Evolutionary conservation across 2,329 filamentous ascomycete genomes (phyloP).

Genomic region (Bretziella fagacearum): DNA sequence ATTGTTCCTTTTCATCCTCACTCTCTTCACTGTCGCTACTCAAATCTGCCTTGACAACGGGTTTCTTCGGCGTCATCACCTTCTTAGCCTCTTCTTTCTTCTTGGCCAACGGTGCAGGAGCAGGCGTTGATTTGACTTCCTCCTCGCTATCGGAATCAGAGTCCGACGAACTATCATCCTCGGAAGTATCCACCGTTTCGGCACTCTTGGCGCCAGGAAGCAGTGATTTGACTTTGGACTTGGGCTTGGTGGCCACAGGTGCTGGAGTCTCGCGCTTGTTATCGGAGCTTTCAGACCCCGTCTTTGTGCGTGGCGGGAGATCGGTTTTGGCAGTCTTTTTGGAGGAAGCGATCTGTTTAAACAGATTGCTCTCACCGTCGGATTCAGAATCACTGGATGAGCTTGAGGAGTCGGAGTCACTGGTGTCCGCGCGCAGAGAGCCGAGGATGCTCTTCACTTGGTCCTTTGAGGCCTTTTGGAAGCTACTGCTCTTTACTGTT

Average conservation of each 20-base stretch:
- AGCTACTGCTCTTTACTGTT: conserved; percentile 4
- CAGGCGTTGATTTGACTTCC: conserved; percentile 15
- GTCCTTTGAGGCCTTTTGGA: conserved; percentile 16
- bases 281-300: conserved; percentile 3
- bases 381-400: conserved; percentile 21
- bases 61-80: conserved; percentile 15
- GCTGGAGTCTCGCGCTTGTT: conserved; percentile 5
- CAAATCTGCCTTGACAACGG: conserved; percentile 15
- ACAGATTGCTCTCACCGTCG: conserved; percentile 15
- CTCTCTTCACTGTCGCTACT: conserved; percentile 6
- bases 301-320: conserved; percentile 9
- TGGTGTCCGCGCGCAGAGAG: conserved; percentile 13
- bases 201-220: conserved; percentile 3
- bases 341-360: conserved; percentile 14
- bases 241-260: conserved; percentile 5
- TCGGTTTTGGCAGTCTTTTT: conserved; percentile 16
- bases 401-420: conserved; percentile 17
- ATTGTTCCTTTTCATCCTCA: conserved; percentile 15
- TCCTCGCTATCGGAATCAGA: conserved; percentile 18
- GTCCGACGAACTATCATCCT: conserved; percentile 13
- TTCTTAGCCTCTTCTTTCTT: conserved; percentile 12
- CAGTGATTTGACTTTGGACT: conserved; percentile 6
- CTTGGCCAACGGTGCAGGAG: conserved; percentile 13
- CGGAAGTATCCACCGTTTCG: conserved; percentile 6
- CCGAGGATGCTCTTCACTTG: conserved; percentile 16